Base-by-base conservation (phyloP, 2,329 filamentous ascomycete species). In the Cytospora leucostoma region DNA sequence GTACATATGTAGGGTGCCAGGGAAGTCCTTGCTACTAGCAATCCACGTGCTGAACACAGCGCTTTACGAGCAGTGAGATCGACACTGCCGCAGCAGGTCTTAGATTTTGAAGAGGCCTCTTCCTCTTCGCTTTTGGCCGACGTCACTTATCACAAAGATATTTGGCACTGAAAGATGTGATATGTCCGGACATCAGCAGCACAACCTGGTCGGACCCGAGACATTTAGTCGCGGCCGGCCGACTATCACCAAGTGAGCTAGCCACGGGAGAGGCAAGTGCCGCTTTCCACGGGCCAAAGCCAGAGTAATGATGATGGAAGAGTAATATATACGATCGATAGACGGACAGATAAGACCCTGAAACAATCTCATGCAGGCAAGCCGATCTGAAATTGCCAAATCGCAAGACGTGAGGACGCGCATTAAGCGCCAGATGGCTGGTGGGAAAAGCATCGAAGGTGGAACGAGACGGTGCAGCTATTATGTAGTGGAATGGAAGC, bases 31-130 rank as follows among this genome's bases (percentile, higher is more conserved):
- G 32, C 71, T 65, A 6, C 62, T 64, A 55, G 67, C 62, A n/a
- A 74, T 74, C 74, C 75, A 79, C 61, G 72, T 77, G 56, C 73
- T n/a, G 70, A 2, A 76, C 76, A 63, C 79, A 78, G 13, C 79
- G 69, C 13, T 71, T 72, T 0, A 77, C 77, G 19, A 80, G 67
- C 69, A 79, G 76, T 72, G 19, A 75, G 75, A 7, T 75, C 76
- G 34, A 40, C 38, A 11, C 51, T 35, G 37, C 47, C 33, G 5
- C 56, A 62, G 51, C 37, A 59, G 59, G 49, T 37, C 44, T 56
- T 19, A 62, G 65, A 0, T 71, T 71, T 69, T 73, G 17, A 7
- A 44, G 40, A 77, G 17, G 59, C 59, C 13, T 27, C 51, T 19
- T 27, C 27, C 4, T 27, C 27, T 27, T 27, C 27, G 51, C 37